Conservation (phyloP, 139 green algal genomes). For the Tetraselmis chui region DNA sequence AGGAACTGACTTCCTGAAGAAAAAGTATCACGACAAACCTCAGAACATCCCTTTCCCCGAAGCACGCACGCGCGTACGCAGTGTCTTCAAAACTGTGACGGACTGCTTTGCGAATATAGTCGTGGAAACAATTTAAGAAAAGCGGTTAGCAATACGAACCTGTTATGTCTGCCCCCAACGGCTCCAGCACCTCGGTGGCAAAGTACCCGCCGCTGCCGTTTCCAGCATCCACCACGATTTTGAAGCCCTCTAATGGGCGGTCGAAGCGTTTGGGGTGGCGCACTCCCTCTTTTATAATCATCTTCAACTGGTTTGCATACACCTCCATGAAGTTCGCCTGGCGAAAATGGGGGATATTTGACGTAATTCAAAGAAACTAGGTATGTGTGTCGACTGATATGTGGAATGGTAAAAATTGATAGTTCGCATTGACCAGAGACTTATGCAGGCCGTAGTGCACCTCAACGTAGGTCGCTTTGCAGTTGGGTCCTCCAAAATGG, state of each 20-base stretch:
- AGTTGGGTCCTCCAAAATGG: background rate
- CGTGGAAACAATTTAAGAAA: background rate
- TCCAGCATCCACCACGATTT: conserved; percentile 66
- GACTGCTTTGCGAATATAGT: too few relatives aligned
- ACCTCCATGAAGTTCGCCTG: conserved; percentile 36
- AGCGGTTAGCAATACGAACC: conserved; percentile 6
- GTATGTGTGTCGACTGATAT: too few relatives aligned
- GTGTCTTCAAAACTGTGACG: too few relatives aligned
- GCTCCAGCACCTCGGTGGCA: conserved; percentile 74
- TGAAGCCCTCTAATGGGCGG: conserved; percentile 53
- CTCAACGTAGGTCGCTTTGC: background rate
- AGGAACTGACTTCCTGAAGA: conserved; percentile 73
- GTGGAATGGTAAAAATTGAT: too few relatives aligned
- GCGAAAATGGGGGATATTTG: too few relatives aligned
- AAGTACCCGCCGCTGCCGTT: conserved; percentile 89
- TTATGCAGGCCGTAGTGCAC: too few relatives aligned
- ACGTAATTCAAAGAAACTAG: too few relatives aligned
- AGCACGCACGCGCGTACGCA: too few relatives aligned
- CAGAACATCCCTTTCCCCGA: background rate
- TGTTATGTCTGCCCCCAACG: conserved; percentile 79
- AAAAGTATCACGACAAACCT: background rate
- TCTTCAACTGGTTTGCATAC: conserved; percentile 60
- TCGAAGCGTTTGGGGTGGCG: conserved; percentile 35
- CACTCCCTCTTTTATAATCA: conserved; percentile 60
- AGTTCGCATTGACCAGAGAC: too few relatives aligned